A percentile compares a stretch with the other conserved stretches of the same genome.
These are phyloP conservation scores for Heritiera littoralis DNA, from an alignment of 345 rosid species.

Conservation along the genomic window DNA sequence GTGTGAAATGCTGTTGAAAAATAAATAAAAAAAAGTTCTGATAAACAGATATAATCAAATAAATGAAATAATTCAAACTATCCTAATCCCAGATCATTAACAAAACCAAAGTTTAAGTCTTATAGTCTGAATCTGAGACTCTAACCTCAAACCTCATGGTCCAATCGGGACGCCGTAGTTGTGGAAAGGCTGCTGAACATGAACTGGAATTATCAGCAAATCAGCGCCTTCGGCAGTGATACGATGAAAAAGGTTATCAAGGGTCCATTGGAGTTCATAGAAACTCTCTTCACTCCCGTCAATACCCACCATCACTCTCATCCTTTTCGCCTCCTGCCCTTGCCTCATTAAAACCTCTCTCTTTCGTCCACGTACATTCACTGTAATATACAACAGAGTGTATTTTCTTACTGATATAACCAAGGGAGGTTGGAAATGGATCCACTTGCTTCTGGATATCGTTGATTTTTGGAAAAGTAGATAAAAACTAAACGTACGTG, in stretches of 20 bases:
- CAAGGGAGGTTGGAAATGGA: background rate
- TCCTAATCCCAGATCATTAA: no score
- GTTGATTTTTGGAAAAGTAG: background rate
- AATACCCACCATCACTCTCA: conserved; percentile 41
- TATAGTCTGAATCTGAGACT: background rate
- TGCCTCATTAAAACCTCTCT: background rate
- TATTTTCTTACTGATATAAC: no score
- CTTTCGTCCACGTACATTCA: no score
- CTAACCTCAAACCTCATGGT: background rate
- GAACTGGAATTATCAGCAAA: background rate
- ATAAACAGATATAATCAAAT: no score
- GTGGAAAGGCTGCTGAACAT: background rate
- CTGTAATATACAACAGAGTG: no score
- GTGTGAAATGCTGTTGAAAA: background rate
- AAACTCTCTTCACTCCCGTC: conserved; percentile 60
- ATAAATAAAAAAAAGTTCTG: no score
- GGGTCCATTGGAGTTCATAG: conserved; percentile 49
- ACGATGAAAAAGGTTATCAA: conserved; percentile 19
- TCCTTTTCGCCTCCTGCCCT: background rate
- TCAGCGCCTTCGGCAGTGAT: background rate
- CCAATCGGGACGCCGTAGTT: background rate
- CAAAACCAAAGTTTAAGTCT: no score
- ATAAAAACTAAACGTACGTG: no score
- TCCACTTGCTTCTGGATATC: background rate
- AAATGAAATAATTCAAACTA: no score